Base-by-base conservation (phyloP, 495 filamentous ascomycete species). In the Hypoxylon lienhwacheense region DNA sequence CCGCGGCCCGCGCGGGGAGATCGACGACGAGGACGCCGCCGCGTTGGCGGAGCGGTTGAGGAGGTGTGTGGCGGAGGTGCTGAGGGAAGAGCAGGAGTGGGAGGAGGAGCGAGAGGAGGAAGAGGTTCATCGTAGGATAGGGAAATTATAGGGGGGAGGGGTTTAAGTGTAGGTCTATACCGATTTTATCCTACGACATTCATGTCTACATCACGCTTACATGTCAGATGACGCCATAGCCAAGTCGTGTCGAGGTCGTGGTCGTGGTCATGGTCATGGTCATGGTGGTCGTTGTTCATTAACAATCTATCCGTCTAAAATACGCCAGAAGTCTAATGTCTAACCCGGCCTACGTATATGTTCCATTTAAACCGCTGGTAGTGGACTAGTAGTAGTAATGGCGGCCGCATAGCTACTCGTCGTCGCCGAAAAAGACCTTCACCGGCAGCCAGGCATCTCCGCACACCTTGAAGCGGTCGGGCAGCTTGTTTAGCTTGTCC, bases 391-490 rank as follows among this genome's bases (percentile, higher is more conserved):
- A n/a, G n/a, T n/a, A n/a, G n/a, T n/a, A n/a, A n/a, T n/a, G n/a
- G n/a, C n/a, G n/a, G n/a, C n/a, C n/a, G n/a, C n/a, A n/a, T 3
- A 10, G 3, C 15, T 65, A 88, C 70, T 91, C 88, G 59, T 90
- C 90, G 68, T 91, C 88, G 7, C 88, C 89, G 69, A 90, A 90
- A 80, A 93, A 93, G 5, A 92, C 87, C 80, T 86, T 87, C 22
- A 89, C 62, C 2, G 86, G 87, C 63, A 90, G 64, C 84, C 85
- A 89, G 41, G 34, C 58, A 60, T 89, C 86, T 15, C 75, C 78
- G 53, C 84, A 89, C 45, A 89, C 83, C 81, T 89, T 89, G 73
- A 87, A 86, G 47, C 87, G 78, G 53, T 85, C 81, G 65, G 78
- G 79, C 47, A 89, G 69, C 63, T 72, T 77, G 51, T 84, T 81